phyloP scores from a whole-genome alignment of 805 yeast genomes.

The Suhomyces prunicola region DNA sequence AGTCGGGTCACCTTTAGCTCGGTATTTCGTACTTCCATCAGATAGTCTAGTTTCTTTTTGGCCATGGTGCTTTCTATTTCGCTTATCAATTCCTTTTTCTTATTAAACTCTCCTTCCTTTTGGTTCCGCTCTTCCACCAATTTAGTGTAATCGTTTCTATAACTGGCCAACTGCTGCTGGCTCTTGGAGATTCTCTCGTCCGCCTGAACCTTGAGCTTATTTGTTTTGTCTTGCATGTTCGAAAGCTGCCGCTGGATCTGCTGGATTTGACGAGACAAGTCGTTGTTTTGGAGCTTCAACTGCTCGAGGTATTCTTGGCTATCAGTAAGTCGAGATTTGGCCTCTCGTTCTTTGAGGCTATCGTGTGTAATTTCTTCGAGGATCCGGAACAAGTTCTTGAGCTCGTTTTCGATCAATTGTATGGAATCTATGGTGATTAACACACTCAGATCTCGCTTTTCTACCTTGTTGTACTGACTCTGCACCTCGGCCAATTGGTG shows the following conservation, averaged over 20 bases:
- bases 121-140: slow-evolving; percentile 47
- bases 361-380: slow-evolving; percentile 52
- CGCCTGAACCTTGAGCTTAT: slow-evolving; percentile 42
- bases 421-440: slow-evolving; percentile 58
- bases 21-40: slow-evolving; percentile 51
- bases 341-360: slow-evolving; percentile 39
- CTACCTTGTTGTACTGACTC: slow-evolving; percentile 22
- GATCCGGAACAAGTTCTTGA: slow-evolving; percentile 45
- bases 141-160: slow-evolving; percentile 46
- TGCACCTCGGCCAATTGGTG: slow-evolving; percentile 40
- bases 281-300: slow-evolving; percentile 34
- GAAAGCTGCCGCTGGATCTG: slow-evolving; percentile 51
- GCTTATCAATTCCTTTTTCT: slow-evolving; percentile 46
- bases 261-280: slow-evolving; percentile 39
- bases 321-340: slow-evolving; percentile 34
- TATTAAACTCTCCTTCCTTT: slow-evolving; percentile 47
- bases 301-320: slow-evolving; percentile 42
- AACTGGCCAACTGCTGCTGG: slow-evolving; percentile 39
- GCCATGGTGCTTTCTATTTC: slow-evolving; percentile 40
- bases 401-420: slow-evolving; percentile 37
- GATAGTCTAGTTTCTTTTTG: slow-evolving; percentile 42
- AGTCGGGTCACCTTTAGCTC: slow-evolving; percentile 53
- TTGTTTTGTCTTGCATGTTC: slow-evolving; percentile 46
- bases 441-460: slow-evolving; percentile 48
- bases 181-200: slow-evolving; percentile 43